Evolutionary conservation across 129 eudicot genomes (phyloP).

Genomic region (Centrapalus pauciflorus): DNA sequence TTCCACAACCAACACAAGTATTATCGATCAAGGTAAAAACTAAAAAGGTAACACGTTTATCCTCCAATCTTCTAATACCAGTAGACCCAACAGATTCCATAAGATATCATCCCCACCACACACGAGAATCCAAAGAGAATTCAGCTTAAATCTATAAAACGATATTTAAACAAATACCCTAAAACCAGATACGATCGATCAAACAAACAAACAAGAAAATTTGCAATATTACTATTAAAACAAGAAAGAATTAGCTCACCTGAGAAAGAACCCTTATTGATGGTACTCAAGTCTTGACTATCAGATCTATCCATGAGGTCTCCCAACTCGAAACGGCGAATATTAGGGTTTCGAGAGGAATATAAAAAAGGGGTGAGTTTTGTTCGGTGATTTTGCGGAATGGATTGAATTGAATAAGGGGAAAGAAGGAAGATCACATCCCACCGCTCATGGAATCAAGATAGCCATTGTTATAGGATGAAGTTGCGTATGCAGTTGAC

Average conservation of each 20-base stretch:
- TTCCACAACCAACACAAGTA: conserved; percentile 3
- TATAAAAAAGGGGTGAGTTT: neutral
- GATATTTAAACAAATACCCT: conserved; percentile 3
- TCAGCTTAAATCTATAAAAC: conserved; percentile 4
- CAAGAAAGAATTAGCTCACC: conserved; percentile 8
- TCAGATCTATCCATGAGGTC: conserved; percentile 30
- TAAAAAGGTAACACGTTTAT: neutral
- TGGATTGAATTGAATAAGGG: conserved; percentile 15
- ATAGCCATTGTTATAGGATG: conserved; percentile 1
- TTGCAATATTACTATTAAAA: neutral
- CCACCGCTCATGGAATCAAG: neutral
- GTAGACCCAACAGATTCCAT: neutral
- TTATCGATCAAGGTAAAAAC: neutral
- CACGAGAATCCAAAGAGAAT: neutral
- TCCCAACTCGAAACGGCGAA: neutral
- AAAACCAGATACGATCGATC: conserved; percentile 3
- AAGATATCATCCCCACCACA: neutral
- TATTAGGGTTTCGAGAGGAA: conserved; percentile 21
- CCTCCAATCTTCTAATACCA: neutral
- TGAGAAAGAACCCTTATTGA: conserved; percentile 10
- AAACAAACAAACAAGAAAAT: conserved; percentile 1
- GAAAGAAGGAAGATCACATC: neutral
- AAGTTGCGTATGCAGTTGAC: conserved; percentile 19
- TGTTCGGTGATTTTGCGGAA: neutral
- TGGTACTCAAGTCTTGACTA: neutral